Conservation (phyloP, 208 protist species). For the Crithidia expoeki region DNA sequence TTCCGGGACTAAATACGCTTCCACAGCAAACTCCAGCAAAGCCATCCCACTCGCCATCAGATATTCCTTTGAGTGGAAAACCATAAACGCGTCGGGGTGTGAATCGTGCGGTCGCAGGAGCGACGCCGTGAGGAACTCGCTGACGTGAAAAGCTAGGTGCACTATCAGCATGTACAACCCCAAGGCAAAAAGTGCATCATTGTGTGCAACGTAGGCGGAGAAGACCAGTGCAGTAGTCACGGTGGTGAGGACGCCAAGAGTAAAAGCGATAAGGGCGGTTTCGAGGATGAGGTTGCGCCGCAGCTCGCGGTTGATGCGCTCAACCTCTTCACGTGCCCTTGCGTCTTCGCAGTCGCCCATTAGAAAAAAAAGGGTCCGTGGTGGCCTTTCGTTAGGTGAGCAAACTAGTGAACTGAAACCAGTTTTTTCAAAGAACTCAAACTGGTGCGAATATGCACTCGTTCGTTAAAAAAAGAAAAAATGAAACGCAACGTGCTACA, state of each 20-base stretch:
- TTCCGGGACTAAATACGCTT: slow-evolving; percentile 59
- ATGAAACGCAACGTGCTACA: neutral
- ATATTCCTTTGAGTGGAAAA: slow-evolving; percentile 77
- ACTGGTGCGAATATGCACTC: neutral
- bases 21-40: slow-evolving; percentile 75
- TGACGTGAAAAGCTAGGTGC: slow-evolving; percentile 76
- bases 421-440: neutral
- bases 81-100: slow-evolving; percentile 82
- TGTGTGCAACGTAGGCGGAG: slow-evolving; percentile 39
- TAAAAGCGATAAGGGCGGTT: slow-evolving; percentile 62
- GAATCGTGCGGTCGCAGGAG: slow-evolving; percentile 60
- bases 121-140: slow-evolving; percentile 75
- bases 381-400: too few species aligned
- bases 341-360: neutral
- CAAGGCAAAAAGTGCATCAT: slow-evolving; percentile 49
- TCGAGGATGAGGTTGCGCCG: slow-evolving; percentile 53
- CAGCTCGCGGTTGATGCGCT: slow-evolving; percentile 24
- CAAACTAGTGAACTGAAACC: too few species aligned
- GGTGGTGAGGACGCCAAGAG: slow-evolving; percentile 48
- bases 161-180: slow-evolving; percentile 66
- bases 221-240: slow-evolving; percentile 36
- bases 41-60: slow-evolving; percentile 48
- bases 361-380: neutral
- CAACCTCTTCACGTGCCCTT: neutral
- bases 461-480: neutral